Evolutionary conservation across 1,139 yeast genomes (phyloP).

Genomic region (Suzukiozyma palmioleophila): DNA sequence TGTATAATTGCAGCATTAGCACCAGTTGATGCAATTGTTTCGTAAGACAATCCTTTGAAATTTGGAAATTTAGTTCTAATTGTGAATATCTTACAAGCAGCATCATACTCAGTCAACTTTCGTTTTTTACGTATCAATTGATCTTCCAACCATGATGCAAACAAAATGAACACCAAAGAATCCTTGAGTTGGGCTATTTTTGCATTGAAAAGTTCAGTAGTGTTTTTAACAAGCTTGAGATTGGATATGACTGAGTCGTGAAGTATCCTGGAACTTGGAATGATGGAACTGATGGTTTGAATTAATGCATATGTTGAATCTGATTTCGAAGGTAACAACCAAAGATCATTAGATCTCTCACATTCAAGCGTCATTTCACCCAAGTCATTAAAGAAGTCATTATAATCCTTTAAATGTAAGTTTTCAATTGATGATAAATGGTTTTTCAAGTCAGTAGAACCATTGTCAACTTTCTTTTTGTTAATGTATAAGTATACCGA

Average conservation of each 20-base stretch:
- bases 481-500: conserved; percentile 36
- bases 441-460: conserved; percentile 14
- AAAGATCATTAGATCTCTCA: conserved; percentile 18
- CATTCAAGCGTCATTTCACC: conserved; percentile 15
- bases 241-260: conserved; percentile 33
- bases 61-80: conserved; percentile 41
- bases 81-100: conserved; percentile 38
- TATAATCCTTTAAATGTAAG: conserved; percentile 27
- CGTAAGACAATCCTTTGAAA: conserved; percentile 51
- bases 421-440: conserved; percentile 26
- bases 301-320: conserved; percentile 32
- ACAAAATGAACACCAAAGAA: conserved; percentile 38
- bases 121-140: conserved; percentile 24
- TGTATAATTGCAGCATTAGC: conserved; percentile 53
- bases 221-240: conserved; percentile 34
- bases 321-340: conserved; percentile 25
- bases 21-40: conserved; percentile 52
- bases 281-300: conserved; percentile 26
- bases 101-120: conserved; percentile 35
- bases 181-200: conserved; percentile 42
- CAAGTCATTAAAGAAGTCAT: conserved; percentile 29
- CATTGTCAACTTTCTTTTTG: conserved; percentile 24
- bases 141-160: conserved; percentile 40
- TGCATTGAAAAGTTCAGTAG: conserved; percentile 35
- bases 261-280: conserved; percentile 20